Evolutionary conservation across 768 basidiomycete genomes (phyloP), one percentile per base, ranked within the genome.

Genomic region (Hericium alpestre): DNA sequence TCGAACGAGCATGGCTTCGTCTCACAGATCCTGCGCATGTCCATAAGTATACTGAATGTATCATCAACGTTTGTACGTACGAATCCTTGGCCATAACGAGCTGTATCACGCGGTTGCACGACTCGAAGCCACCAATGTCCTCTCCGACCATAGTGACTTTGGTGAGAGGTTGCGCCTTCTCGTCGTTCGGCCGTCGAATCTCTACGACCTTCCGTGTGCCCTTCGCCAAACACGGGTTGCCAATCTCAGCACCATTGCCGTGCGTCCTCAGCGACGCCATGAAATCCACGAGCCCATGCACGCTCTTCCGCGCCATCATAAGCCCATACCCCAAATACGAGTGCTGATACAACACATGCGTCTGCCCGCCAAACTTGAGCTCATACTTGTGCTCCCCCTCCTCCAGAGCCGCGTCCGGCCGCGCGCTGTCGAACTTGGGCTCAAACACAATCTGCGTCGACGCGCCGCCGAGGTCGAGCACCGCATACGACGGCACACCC

Each of bases 371-470:
- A 88, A 93, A 94, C 67, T 95, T 94, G 47, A 98, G 86, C 0
- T 94, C 94, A 2, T 93, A 94, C 0, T 71, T 97, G 56, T 91
- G 13, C 73, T 96, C 15, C 85, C 86, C 1, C 72, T 70, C 0
- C 65, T 67, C 38, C 75, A 88, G 73, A 82, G 84, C 57, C 70
- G 66, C 63, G 32, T 69, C 71, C 23, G 71, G 70, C 51, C 60
- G 65, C 23, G 63, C 61, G 25, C 71, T 70, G 27, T 77, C 77
- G 70, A 83, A 83, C 53, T 70, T 73, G 1, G 95, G 96, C 71
- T 94, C 86, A 65, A 98, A 97, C 57, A 96, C 93, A 69, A 98
- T 97, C 73, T 97, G 96, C 22, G 94, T 97, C 58, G 93, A 94
- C 32, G 90, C 96, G 2, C 96, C 96, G 4, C 96, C 96, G 51